Percentiles rank a stretch among this genome's conserved stretches.
These are phyloP conservation scores for Pseudogymnoascus sp. DNA, from an alignment of 2,329 filamentous ascomycete species.

Conservation along the genomic window DNA sequence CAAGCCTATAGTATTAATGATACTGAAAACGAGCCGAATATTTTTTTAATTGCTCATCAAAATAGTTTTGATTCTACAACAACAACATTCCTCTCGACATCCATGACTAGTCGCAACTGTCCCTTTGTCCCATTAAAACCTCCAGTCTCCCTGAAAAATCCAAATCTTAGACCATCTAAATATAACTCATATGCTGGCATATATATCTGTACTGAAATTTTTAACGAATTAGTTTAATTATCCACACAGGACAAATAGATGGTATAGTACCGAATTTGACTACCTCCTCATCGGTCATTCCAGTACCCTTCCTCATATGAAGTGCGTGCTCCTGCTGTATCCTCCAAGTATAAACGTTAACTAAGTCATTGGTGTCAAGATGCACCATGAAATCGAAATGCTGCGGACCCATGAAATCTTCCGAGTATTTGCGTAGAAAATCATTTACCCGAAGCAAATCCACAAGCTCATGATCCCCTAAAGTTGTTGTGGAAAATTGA, in stretches of 20 bases:
- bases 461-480: constrained; percentile 46
- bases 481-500: constrained; percentile 26
- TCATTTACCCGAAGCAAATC: constrained; percentile 53
- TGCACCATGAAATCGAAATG: constrained; percentile 57
- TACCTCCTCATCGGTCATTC: constrained; percentile 61
- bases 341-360: constrained; percentile 62
- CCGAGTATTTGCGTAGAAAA: constrained; percentile 45
- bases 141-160: constrained; percentile 33
- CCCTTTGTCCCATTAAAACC: constrained; percentile 17
- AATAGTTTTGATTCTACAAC: not conserved
- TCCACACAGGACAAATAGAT: not conserved
- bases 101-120: constrained; percentile 17
- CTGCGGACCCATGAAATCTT: constrained; percentile 45
- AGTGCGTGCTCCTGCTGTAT: constrained; percentile 56
- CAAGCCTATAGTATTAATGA: not conserved
- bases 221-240: not conserved
- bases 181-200: constrained; percentile 50
- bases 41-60: not conserved
- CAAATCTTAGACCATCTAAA: constrained; percentile 39
- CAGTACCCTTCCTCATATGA: constrained; percentile 46
- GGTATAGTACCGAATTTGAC: constrained; percentile 42
- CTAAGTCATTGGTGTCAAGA: constrained; percentile 53
- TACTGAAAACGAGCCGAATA: not conserved
- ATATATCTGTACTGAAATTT: constrained; percentile 43
- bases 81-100: not conserved